Base-by-base conservation (phyloP, 176 grass and related monocot species). In the Oryza nivara region DNA sequence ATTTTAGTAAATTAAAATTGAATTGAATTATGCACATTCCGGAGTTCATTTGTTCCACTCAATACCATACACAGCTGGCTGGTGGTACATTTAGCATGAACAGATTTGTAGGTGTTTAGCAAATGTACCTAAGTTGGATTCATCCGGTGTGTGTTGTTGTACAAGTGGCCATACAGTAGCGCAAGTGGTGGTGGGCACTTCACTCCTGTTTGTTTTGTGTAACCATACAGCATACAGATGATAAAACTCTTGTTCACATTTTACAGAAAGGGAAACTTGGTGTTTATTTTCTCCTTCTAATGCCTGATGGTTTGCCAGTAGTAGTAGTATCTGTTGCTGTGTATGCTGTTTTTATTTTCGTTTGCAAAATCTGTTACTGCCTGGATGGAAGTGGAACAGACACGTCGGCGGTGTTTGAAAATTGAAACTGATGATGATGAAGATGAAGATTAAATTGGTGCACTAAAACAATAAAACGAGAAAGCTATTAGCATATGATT, bases 1-100 rank as follows among this genome's bases (percentile, higher is more conserved):
- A 68, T 71, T 71, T 52, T 70, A 78, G 73, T 83, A 83, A 77
- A 88, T 88, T 78, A 88, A 63, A 54, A 63, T 61, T 63, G n/a
- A 81, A 75, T 25, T 20, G 41, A 72, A 17, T 44, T 83, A 72
- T 88, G 73, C 80, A 76, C 80, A 83, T 83, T 78, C 65, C 72
- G 46, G 79, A 30, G 63, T 81, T 13, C 81, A 71, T 75, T 67
- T 28, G 51, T 65, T 15, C 68, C 41, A 58, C 67, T 69, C 72
- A 5, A 34, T 23, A 87, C 73, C 14, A 46, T 19, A 82, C 20
- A 64, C 20, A 64, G 19, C 17, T n/a, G 19, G 54, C 54, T 48
- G 77, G 22, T 48, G 67, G 45, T 81, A 76, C 23, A 76, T 88
- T 82, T 81, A 81, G 47, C 71, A 36, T 51, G 78, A 58, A 82